Evolutionary conservation across 2,329 filamentous ascomycete species (phyloP), one percentile per base, ranked within the genome.

Genomic region (Cryphonectria japonica): DNA sequence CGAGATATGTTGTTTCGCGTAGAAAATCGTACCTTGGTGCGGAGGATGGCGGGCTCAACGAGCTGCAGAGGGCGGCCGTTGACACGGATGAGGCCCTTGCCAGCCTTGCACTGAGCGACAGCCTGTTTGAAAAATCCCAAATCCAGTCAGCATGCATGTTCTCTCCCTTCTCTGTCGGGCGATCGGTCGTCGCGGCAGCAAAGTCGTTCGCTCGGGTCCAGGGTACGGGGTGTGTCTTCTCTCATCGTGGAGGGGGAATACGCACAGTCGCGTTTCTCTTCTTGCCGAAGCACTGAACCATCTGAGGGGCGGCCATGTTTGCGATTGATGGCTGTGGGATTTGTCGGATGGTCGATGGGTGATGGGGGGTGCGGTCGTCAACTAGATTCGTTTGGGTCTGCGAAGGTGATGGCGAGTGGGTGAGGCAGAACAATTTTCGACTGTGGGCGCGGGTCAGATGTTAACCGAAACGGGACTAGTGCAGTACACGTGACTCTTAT

Each of bases 241-340:
- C 39, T 39, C 71, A 59, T 60, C 43, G 67, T 43, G 50, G 39
- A 59, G 62, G 66, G 57, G 63, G 16, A n/a, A 57, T 64, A 73
- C 71, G 67, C 65, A 73, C 91, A 76, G 91, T 93, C 80, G 94
- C 94, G 83, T 91, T 94, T 90, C 93, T 94, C 90, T 95, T 95
- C 92, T 98, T 98, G 92, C 95, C 95, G 93, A 98, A 98, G 93
- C 94, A 97, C 91, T 97, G 94, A 81, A 94, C 92, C 85, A 90
- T 92, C 87, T 93, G 91, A 80, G 88, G 87, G 81, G 91, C 87
- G 85, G 92, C 91, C 91, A 94, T 93, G 85, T 82, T 93, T 87
- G 83, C 82, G 73, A 68, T 70, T 52, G 37, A 54, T 68, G 71
- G 64, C 68, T 71, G 61, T 54, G 6, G 69, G 34, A 62, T 32